Base-by-base conservation (phyloP, 148 eudicot genomes). In the Rhododendron kiyosumense region DNA sequence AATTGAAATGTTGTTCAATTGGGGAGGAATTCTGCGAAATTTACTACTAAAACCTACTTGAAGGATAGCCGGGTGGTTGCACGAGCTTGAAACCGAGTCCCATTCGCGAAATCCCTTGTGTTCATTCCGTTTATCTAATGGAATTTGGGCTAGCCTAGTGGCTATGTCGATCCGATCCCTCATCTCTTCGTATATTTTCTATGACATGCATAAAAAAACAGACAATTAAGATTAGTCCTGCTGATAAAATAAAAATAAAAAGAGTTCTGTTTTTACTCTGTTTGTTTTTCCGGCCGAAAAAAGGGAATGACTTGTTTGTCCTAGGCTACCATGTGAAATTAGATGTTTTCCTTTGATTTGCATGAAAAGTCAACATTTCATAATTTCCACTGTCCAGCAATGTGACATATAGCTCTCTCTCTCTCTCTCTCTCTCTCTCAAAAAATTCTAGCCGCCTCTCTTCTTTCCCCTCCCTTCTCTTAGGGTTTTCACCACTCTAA, bases 111-210 rank as follows among this genome's bases (percentile, higher is more conserved):
- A 88, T 45, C 90, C 88, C 26, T 86, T 69, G 81, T 84, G 83
- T 26, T 84, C 54, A 26, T 69, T 1, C 1, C 74, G 76, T 8
- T 32, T 7, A 41, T 81, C 61, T 32, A 81, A 85, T 2, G 90
- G 30, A 3, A 88, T n/a, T 84, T 36, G 71, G 34, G 85, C 87
- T n/a, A 81, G 10, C 69, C 38, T 86, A 18, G 78, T 84, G 22
- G 84, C 45, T 1, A 7, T 49, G 8, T 73, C 81, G 2, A 88
- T 81, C 28, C 86, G 79, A 36, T 18, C 45, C 82, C 57, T 61
- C 90, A 88, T 86, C 9, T 88, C 86, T 38, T 88, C 82, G 4
- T 84, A 88, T 38, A 86, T 9, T 78, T 67, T 85, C 90, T 88
- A 28, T 3, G 0, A 65, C 11, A 20, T 4, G 34, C 32, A 28